Base-by-base conservation (phyloP, 2,329 filamentous ascomycete genomes). In the Cercospora janseana region DNA sequence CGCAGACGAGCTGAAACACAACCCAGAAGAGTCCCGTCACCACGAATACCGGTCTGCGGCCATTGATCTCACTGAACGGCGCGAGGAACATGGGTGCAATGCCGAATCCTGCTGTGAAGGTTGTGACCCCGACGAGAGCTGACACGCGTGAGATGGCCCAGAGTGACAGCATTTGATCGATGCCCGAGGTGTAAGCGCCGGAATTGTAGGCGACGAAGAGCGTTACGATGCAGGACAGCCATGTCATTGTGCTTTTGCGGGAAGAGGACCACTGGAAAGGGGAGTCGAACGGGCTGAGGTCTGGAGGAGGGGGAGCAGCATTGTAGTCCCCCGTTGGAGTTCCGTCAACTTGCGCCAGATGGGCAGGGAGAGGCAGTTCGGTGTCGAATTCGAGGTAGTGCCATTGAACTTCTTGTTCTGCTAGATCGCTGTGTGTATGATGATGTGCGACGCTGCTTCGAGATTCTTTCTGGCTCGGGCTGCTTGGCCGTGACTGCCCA, bases 51-150 rank as follows among this genome's bases (percentile, higher is more conserved):
- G 90, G 88, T 48, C 88, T 83, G 2, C 91, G 81, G 3, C 91
- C 91, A 69, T 93, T 89, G 65, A 94, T 85, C 70, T 96, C 91
- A 12, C 43, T 50, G 58, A 95, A 85, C 0, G 91, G 91, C 0
- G 91, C 91, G 0, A 95, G 78, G 1, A 88, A 76, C 90, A 96
- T 95, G 0, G 91, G 91, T 0, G 88, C 86, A 18, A 90, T 69
- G 0, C 79, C 88, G 59, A 95, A 95, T 3, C 91, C 90, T 26
- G 78, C 63, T 37, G 88, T 93, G 68, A 93, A 96, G 0, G 82
- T 80, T 0, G 90, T 94, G 54, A 95, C 87, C 26, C 88, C 88
- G 1, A 83, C 74, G 4, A 86, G 73, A n/a, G 83, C 79, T 1
- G 82, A 83, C n/a, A 86, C 75, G 7, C 75, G 72, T 29, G 82